Conservation (phyloP, 2,329 filamentous ascomycete genomes). For the Fusarium gaditjirri region DNA sequence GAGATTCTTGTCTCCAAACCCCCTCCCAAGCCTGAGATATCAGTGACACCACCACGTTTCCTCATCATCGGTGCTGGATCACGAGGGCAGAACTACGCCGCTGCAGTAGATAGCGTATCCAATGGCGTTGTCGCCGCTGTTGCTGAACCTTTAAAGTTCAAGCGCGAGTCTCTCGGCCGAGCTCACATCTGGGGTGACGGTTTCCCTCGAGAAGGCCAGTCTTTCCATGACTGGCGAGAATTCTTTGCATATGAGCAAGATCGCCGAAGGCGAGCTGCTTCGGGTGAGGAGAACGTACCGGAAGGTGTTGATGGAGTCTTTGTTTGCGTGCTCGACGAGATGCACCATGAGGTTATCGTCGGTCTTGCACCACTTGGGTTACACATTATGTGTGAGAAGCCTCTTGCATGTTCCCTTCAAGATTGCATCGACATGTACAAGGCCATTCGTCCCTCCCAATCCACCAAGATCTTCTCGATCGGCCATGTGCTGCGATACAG, state of each 20-base stretch:
- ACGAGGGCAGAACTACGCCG: slow-evolving; percentile 79
- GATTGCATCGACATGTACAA: slow-evolving; percentile 82
- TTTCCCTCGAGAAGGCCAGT: slow-evolving; percentile 67
- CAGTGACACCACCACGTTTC: slow-evolving; percentile 69
- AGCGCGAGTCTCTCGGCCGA: slow-evolving; percentile 75
- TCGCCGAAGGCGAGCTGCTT: slow-evolving; percentile 65
- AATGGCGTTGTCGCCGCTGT: slow-evolving; percentile 79
- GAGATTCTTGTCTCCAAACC: slow-evolving; percentile 42
- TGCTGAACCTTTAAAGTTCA: slow-evolving; percentile 82
- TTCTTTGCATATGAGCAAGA: slow-evolving; percentile 78
- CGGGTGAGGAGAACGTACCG: slow-evolving; percentile 58
- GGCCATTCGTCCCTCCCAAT: slow-evolving; percentile 56
- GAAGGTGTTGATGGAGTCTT: slow-evolving; percentile 71
- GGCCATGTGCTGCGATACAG: slow-evolving; percentile 95
- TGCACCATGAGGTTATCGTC: slow-evolving; percentile 83
- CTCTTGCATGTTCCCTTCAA: slow-evolving; percentile 79
- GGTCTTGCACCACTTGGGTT: slow-evolving; percentile 76
- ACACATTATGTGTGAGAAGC: slow-evolving; percentile 96
- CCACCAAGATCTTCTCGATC: slow-evolving; percentile 77
- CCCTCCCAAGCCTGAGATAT: slow-evolving; percentile 57
- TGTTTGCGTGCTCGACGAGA: slow-evolving; percentile 82
- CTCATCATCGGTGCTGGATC: slow-evolving; percentile 86
- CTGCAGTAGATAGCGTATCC: slow-evolving; percentile 71
- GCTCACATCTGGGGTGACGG: slow-evolving; percentile 76
- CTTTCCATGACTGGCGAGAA: slow-evolving; percentile 78